Percentiles rank a stretch among this genome's conserved stretches.
phyloP scores from a whole-genome alignment of 352 stramenopile species.

The Phytopythium montanum region DNA sequence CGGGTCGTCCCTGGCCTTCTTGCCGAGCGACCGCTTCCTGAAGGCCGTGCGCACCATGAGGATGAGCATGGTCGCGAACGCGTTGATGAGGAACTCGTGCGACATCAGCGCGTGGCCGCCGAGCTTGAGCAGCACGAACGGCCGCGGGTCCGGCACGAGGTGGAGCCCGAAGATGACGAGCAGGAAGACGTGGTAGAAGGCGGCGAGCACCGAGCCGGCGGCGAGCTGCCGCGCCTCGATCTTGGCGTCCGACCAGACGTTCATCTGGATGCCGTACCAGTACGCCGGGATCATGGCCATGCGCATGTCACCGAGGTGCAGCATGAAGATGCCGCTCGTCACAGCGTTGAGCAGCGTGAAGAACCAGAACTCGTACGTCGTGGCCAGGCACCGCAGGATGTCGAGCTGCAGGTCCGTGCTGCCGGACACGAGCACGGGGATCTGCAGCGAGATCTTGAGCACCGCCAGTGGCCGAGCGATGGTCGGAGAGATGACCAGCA shows the following conservation, averaged over 20 bases:
- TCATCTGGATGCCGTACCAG: conserved; percentile 21
- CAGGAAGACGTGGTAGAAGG: conserved; percentile 9
- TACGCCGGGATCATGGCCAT: conserved; percentile 10
- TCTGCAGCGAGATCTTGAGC: conserved; percentile 1
- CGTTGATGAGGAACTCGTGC: conserved; percentile 20
- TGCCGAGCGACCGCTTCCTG: conserved; percentile 14
- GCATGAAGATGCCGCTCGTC: conserved; percentile 11
- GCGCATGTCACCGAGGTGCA: conserved; percentile 17
- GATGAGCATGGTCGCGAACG: conserved; percentile 21
- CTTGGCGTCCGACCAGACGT: conserved; percentile 26
- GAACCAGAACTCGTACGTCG: conserved; percentile 44
- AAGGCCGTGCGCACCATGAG: conserved; percentile 25
- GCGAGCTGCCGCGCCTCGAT: conserved; percentile 8
- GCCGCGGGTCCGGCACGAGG: conserved; percentile 1
- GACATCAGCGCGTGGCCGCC: conserved; percentile 4
- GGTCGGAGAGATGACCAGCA: neutral
- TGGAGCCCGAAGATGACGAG: conserved; percentile 4
- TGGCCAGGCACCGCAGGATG: conserved; percentile 12
- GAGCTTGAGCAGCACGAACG: conserved; percentile 5
- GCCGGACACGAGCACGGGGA: conserved; percentile 3
- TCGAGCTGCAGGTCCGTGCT: conserved; percentile 16
- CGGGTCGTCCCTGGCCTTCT: conserved; percentile 12
- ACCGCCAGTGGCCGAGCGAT: conserved; percentile 9
- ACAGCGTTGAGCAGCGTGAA: conserved; percentile 19
- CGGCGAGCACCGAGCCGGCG: conserved; percentile 1